Percentiles rank a stretch among this genome's conserved stretches.
Evolutionary conservation across 2,329 filamentous ascomycete genomes (phyloP).

Genomic region (Botrytis porri): DNA sequence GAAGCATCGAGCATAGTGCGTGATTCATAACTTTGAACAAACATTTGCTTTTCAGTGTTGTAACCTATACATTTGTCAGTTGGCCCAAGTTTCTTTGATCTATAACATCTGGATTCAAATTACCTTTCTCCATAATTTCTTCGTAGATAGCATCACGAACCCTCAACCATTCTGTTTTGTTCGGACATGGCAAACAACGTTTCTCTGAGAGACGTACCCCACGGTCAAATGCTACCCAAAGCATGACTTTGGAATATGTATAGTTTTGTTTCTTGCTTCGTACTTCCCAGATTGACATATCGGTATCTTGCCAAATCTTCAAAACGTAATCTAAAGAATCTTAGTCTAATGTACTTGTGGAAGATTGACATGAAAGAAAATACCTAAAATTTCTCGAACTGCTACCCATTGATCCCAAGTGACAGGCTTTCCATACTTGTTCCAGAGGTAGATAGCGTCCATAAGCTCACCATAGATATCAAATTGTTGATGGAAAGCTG

Average conservation of each 20-base stretch:
- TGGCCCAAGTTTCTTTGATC: background rate
- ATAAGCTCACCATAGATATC: constrained; percentile 79
- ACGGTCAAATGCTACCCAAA: constrained; percentile 78
- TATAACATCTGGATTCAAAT: background rate
- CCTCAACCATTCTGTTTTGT: constrained; percentile 62
- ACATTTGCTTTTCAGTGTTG: constrained; percentile 65
- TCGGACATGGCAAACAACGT: constrained; percentile 71
- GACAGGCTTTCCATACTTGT: constrained; percentile 74
- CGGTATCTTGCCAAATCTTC: constrained; percentile 62
- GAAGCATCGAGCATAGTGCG: constrained; percentile 69
- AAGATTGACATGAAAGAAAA: constrained; percentile 21
- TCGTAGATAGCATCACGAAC: constrained; percentile 69
- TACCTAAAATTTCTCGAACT: constrained; percentile 63
- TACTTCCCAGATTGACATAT: constrained; percentile 85
- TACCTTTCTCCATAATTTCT: constrained; percentile 70
- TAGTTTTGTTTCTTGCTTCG: constrained; percentile 74
- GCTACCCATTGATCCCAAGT: constrained; percentile 74
- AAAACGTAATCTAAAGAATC: constrained; percentile 60
- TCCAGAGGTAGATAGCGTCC: constrained; percentile 74
- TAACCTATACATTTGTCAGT: constrained; percentile 50
- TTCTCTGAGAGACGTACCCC: constrained; percentile 72
- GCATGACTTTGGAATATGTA: constrained; percentile 78
- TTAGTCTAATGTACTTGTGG: constrained; percentile 23
- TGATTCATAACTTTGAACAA: constrained; percentile 74
- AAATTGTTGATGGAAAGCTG: constrained; percentile 72